These are phyloP conservation scores for Piper betle DNA, from an alignment of 164 flowering plant species.

Conservation along the genomic window DNA sequence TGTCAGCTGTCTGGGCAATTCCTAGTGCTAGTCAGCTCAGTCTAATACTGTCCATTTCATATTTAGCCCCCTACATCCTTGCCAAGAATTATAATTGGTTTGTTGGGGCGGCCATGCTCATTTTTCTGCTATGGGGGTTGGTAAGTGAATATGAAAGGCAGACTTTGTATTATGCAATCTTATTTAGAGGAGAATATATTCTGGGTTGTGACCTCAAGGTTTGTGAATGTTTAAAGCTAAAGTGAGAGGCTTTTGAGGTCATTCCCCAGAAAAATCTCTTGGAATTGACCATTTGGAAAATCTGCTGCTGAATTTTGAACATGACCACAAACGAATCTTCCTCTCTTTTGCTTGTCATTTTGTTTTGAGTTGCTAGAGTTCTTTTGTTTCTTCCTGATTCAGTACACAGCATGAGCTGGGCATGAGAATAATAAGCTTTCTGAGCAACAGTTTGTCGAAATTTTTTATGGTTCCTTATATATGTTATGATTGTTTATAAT, in stretches of 20 bases:
- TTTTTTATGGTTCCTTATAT: no score
- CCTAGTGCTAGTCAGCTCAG: no score
- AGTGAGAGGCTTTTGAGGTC: not conserved
- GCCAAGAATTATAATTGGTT: not conserved
- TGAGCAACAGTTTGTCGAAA: no score
- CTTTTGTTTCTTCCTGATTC: no score
- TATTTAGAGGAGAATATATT: not conserved
- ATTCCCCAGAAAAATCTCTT: not conserved
- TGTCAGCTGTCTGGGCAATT: no score
- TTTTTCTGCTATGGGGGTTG: not conserved
- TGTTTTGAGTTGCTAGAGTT: no score
- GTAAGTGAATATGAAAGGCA: not conserved
- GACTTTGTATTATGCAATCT: not conserved
- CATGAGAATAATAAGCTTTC: no score
- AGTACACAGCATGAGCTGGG: no score
- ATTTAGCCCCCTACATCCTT: not conserved
- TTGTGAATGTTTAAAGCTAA: not conserved
- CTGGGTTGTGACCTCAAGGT: not conserved
- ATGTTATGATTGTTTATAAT: no score
- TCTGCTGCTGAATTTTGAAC: not conserved
- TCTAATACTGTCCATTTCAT: not conserved
- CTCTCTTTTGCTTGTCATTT: no score
- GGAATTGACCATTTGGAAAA: not conserved
- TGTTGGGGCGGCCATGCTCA: not conserved
- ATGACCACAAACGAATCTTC: not conserved